Percentiles rank a stretch among this genome's conserved stretches.
Conservation (phyloP, 2,329 filamentous ascomycete genomes). For the Fusarium piperis region DNA sequence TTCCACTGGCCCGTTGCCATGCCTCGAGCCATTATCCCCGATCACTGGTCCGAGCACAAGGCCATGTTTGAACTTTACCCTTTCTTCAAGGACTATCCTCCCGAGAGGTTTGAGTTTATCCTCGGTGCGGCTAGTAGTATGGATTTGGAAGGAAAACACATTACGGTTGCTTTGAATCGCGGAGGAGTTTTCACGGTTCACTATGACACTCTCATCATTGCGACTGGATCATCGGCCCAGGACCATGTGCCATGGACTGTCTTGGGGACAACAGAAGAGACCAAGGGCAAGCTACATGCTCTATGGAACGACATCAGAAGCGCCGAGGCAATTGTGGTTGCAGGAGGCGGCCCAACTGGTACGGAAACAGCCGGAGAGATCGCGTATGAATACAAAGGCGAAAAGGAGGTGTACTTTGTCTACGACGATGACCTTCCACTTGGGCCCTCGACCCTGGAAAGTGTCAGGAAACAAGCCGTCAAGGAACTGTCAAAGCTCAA, state of each 20-base stretch:
- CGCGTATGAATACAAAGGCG: background rate
- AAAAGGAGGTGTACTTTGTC: background rate
- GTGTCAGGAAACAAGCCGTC: background rate
- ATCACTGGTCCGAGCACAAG: background rate
- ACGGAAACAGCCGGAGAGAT: background rate
- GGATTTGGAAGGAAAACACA: background rate
- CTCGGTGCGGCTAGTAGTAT: background rate
- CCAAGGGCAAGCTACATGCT: background rate
- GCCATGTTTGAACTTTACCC: background rate
- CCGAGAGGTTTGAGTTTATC: background rate
- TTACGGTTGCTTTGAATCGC: background rate
- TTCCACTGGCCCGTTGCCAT: background rate
- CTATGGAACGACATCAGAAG: background rate
- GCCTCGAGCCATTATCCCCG: background rate
- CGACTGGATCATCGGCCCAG: background rate
- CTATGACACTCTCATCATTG: background rate
- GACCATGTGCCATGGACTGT: background rate
- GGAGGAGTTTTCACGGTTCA: background rate
- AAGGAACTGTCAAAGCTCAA: background rate
- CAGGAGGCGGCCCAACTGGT: background rate
- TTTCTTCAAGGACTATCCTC: background rate
- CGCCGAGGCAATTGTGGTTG: background rate
- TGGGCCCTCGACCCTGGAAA: background rate
- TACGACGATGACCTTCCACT: background rate
- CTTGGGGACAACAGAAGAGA: background rate